These are phyloP conservation scores for Fusarium scirpi DNA, from an alignment of 2,329 filamentous ascomycete genomes.

Conservation along the genomic window DNA sequence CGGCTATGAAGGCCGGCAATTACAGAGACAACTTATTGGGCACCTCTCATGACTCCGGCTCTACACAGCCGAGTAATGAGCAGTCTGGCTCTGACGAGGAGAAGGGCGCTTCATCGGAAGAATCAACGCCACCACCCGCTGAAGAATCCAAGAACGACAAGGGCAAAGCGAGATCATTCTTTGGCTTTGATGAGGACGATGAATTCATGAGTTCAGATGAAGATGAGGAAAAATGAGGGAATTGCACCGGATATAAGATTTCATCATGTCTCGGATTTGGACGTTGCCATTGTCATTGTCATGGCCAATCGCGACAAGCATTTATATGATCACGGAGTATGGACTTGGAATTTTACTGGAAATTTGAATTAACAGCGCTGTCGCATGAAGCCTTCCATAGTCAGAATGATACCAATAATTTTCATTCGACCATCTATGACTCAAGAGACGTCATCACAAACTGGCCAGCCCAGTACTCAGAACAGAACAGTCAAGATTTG, in stretches of 20 bases:
- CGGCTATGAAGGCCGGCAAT: conserved; percentile 74
- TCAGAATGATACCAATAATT: conserved; percentile 40
- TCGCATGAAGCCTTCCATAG: conserved; percentile 20
- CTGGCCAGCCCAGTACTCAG: conserved; percentile 18
- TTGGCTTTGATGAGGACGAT: conserved; percentile 84
- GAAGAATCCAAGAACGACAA: conserved; percentile 56
- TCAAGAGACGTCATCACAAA: conserved; percentile 31
- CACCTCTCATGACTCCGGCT: conserved; percentile 63
- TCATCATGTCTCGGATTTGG: not conserved
- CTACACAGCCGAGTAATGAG: conserved; percentile 49
- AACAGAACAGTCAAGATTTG: conserved; percentile 43
- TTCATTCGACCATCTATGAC: conserved; percentile 16
- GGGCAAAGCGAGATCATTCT: conserved; percentile 65
- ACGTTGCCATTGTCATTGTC: not conserved
- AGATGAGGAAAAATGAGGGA: conserved; percentile 48
- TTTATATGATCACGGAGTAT: conserved; percentile 45
- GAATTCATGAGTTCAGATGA: conserved; percentile 79
- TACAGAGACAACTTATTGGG: conserved; percentile 70
- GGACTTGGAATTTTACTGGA: conserved; percentile 31
- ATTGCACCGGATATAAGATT: not conserved
- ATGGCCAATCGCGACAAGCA: conserved; percentile 35
- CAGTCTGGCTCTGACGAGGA: conserved; percentile 53
- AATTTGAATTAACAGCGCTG: conserved; percentile 36
- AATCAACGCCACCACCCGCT: conserved; percentile 63
- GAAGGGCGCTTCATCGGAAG: conserved; percentile 57